Base-by-base conservation (phyloP, 148 eudicot genomes). In the Salicornia ramosissima region DNA sequence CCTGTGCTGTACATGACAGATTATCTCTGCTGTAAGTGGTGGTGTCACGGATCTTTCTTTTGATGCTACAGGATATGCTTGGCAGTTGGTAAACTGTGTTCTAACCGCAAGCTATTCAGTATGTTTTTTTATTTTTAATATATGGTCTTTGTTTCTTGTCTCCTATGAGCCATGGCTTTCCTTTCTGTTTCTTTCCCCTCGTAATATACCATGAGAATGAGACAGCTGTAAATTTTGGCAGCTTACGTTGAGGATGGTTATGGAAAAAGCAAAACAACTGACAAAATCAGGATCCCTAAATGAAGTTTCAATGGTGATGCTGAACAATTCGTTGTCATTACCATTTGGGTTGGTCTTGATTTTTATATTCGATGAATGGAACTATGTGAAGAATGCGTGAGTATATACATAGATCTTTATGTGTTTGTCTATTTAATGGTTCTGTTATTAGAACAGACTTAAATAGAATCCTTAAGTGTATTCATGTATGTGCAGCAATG, bases 271-370 rank as follows among this genome's bases (percentile, higher is more conserved):
- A 71, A 90, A 88, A 55, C 84, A 64, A 46, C 65, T 80, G 58
- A 86, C 96, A 59, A 84, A 77, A 65, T 86, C 93, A 67, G 96
- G 96, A 77, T 80, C 87, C 70, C 83, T 90, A 24, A 90, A 90
- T 80, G 96, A 90, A 86, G 77, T 83, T 71, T 90, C 96, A 67
- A 90, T 90, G 96, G 96, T 90, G 80, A 67, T 90, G 83, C 84
- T 90, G 73, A 90, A 90, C 79, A 90, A 90, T 75, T 40, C 82
- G 43, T 60, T 90, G 56, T 90, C 96, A 30, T 77, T 90, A 68
- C 96, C 96, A 15, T 82, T 90, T 80, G 96, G 80, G 2, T 30
- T 86, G 21, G 18, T 83, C 77, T 71, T 90, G 81, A 86, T 90
- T 43, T 73, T 90, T 74, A 54, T 83, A 36, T 88, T 86, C 57